Base-by-base conservation (phyloP, 2,329 filamentous ascomycete genomes). In the Nemania abortiva region DNA sequence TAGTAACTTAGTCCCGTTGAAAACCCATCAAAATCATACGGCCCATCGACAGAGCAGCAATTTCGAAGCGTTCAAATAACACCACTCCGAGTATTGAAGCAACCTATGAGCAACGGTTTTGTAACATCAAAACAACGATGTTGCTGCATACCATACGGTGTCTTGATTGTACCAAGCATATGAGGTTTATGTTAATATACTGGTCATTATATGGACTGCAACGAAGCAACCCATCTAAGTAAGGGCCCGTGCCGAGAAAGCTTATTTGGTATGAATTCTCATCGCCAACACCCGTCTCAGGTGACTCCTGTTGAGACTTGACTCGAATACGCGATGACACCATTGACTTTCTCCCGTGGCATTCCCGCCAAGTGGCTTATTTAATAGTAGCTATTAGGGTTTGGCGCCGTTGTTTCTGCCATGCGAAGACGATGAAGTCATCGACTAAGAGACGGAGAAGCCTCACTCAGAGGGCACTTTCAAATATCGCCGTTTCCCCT, bases 391-490 rank as follows among this genome's bases (percentile, higher is more conserved):
- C 63, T 54, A 73, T 74, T 68, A 69, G 69, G 29, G 59, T 71
- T 71, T 56, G 34, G 34, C 31, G 64, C 64, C 47, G 20, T 59
- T 68, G 49, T 47, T 29, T 50, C 24, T 52, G 10, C 22, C 34
- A 50, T 74, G 67, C 11, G 60, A 56, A 54, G 59, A 66, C 68
- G 47, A 74, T 77, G 76, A 76, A 77, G 74, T 78, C 76, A 77
- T 74, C 49, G 65, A 59, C 37, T 15, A 50, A 59, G 20, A 42
- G 6, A 34, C 13, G 11, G 47, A 52, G 52, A 13, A 9, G 5
- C 9, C 24, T 27, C 24, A 27, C 24, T 27, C 11, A 37, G 11
- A 37, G 11, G 22, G 10, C 57, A 53, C 31, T 39, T 57, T 70
- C 66, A 69, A 69, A 66, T 66, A 68, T 11, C 31, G 24, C 22